phyloP scores from a whole-genome alignment of 2,329 filamentous ascomycete genomes.

The Aspergillus vadensis region DNA sequence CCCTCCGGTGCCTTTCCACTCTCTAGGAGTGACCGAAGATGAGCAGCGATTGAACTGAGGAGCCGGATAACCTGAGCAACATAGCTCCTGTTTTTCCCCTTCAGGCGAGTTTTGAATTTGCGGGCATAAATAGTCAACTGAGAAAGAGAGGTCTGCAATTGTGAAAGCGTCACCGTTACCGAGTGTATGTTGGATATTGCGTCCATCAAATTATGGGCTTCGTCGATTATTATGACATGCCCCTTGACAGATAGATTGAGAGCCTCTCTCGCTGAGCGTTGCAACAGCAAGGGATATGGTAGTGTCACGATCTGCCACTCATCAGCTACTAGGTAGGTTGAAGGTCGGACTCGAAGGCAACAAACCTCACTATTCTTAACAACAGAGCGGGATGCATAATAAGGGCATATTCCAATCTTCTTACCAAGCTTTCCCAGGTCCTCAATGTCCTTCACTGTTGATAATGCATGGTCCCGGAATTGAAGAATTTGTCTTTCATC shows the following conservation, averaged over 20 bases:
- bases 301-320: constrained; percentile 72
- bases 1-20: constrained; percentile 58
- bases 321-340: constrained; percentile 11
- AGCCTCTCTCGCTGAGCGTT: constrained; percentile 83
- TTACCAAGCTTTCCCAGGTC: constrained; percentile 79
- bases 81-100: constrained; percentile 88
- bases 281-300: constrained; percentile 86
- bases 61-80: constrained; percentile 84
- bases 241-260: constrained; percentile 81
- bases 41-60: constrained; percentile 73
- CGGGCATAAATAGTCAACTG: constrained; percentile 82
- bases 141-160: constrained; percentile 70
- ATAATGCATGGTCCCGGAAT: constrained; percentile 82
- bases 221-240: constrained; percentile 92
- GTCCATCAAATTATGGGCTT: constrained; percentile 97
- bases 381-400: constrained; percentile 88
- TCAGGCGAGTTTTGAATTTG: constrained; percentile 83
- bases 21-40: constrained; percentile 59
- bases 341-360: constrained; percentile 1
- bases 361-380: constrained; percentile 74
- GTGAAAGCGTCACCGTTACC: constrained; percentile 70
- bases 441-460: constrained; percentile 89
- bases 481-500: constrained; percentile 70
- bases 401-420: constrained; percentile 81
- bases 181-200: constrained; percentile 87